phyloP scores from a whole-genome alignment of 2,329 filamentous ascomycete species.

The Fusarium nurragi region DNA sequence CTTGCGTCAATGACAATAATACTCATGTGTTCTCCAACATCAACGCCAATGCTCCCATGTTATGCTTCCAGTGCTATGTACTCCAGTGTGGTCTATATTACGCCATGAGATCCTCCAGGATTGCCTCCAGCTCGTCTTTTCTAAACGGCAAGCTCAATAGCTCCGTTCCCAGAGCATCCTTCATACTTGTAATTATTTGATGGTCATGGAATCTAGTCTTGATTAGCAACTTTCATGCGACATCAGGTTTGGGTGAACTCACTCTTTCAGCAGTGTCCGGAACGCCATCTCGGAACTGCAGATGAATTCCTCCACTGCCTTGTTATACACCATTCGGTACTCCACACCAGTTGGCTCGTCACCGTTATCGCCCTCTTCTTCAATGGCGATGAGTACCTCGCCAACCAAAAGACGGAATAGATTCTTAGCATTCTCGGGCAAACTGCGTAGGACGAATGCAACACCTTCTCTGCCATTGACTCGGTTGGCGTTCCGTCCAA shows the following conservation, averaged over 20 bases:
- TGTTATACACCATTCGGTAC: constrained; percentile 91
- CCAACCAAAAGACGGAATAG: constrained; percentile 86
- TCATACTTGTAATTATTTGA: constrained; percentile 92
- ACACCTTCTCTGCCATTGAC: constrained; percentile 92
- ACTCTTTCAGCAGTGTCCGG: constrained; percentile 92
- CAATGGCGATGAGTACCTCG: constrained; percentile 79
- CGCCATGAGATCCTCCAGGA: constrained; percentile 75
- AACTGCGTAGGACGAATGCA: constrained; percentile 85
- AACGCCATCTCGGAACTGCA: constrained; percentile 97
- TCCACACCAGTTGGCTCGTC: constrained; percentile 77
- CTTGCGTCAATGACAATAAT: constrained; percentile 13
- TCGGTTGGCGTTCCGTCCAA: constrained; percentile 81
- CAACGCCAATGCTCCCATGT: constrained; percentile 14
- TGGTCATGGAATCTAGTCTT: constrained; percentile 84
- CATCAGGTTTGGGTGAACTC: constrained; percentile 45
- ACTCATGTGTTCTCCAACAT: constrained; percentile 8
- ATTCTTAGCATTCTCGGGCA: constrained; percentile 91
- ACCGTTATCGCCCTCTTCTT: constrained; percentile 63
- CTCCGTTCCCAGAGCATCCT: constrained; percentile 87
- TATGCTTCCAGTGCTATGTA: constrained; percentile 14
- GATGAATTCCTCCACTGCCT: constrained; percentile 95
- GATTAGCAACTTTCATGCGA: constrained; percentile 41
- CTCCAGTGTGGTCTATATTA: constrained; percentile 29
- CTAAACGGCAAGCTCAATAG: constrained; percentile 85
- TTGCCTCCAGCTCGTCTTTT: constrained; percentile 86